These are phyloP conservation scores for Ganoderma lingzhi DNA, from an alignment of 1,284 basidiomycete genomes.

Conservation along the genomic window DNA sequence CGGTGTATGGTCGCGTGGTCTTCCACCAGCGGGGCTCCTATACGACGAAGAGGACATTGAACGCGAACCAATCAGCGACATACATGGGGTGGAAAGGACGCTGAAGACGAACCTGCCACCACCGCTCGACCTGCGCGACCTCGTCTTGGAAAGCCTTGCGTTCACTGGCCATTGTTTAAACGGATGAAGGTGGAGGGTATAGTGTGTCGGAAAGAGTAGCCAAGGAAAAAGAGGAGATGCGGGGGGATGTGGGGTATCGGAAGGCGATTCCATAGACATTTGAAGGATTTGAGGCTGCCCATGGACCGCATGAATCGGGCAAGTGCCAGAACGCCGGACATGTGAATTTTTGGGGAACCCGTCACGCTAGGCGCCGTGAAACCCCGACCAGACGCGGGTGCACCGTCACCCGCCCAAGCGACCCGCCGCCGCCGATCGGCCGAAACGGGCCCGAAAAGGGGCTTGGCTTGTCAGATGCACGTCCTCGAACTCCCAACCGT, in stretches of 20 bases:
- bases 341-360: constrained; percentile 27
- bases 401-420: constrained; percentile 24
- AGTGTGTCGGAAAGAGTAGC: background rate
- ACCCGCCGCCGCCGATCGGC: constrained; percentile 22
- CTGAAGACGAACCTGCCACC: constrained; percentile 82
- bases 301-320: constrained; percentile 28
- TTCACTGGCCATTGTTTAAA: constrained; percentile 54
- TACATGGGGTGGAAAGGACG: constrained; percentile 4
- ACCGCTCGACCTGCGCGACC: constrained; percentile 66
- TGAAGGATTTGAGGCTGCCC: constrained; percentile 25
- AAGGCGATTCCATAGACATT: constrained; percentile 21
- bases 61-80: constrained; percentile 8
- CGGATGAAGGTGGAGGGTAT: constrained; percentile 1
- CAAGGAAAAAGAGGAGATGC: constrained; percentile 11
- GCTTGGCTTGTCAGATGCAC: background rate
- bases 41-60: constrained; percentile 12
- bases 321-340: constrained; percentile 21
- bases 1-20: constrained; percentile 91
- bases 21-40: constrained; percentile 88
- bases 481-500: background rate
- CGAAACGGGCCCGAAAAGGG: constrained; percentile 23
- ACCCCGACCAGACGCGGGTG: constrained; percentile 30
- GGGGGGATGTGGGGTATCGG: constrained; percentile 23
- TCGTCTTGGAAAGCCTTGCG: constrained; percentile 52
- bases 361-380: constrained; percentile 21